Percentiles rank a stretch among this genome's conserved stretches.
Evolutionary conservation across 208 protist genomes (phyloP).

Genomic region (Acanthamoeba sp.): DNA sequence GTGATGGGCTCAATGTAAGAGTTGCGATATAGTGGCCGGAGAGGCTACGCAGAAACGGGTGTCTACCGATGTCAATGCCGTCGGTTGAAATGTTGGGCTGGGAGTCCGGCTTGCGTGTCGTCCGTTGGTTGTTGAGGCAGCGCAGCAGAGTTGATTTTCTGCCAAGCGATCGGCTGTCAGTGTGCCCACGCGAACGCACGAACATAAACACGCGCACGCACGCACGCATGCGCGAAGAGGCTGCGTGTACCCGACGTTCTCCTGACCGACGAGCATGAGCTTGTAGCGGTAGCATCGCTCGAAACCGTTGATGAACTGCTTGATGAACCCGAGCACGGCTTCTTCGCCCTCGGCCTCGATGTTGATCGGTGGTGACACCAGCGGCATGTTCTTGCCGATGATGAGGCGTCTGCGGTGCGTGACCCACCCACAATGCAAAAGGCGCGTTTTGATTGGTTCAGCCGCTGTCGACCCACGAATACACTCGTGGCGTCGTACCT

Average conservation of each 20-base stretch:
- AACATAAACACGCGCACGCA: not conserved
- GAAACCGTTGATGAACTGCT: slow-evolving; percentile 54
- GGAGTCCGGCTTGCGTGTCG: not conserved
- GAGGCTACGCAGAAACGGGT: too few species aligned
- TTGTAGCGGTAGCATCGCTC: slow-evolving; percentile 73
- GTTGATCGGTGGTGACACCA: slow-evolving; percentile 41
- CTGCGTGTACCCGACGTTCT: slow-evolving; percentile 53
- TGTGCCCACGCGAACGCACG: too few species aligned
- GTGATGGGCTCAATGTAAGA: too few species aligned
- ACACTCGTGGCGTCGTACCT: not conserved
- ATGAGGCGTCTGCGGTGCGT: not conserved
- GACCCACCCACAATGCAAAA: not conserved
- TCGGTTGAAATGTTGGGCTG: slow-evolving; percentile 64
- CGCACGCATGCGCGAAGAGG: not conserved
- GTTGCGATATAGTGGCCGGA: too few species aligned
- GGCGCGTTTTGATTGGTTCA: not conserved
- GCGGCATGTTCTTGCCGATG: slow-evolving; percentile 46
- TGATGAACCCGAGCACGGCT: slow-evolving; percentile 25
- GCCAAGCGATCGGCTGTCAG: not conserved
- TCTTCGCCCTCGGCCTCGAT: slow-evolving; percentile 46
- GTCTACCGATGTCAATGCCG: slow-evolving; percentile 68
- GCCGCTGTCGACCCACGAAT: not conserved
- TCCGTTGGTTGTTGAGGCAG: not conserved
- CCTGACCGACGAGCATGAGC: slow-evolving; percentile 73
- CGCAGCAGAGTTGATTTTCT: slow-evolving; percentile 38